Conservation (phyloP, 2,329 filamentous ascomycete genomes). For the Trichophyton mentagrophytes region DNA sequence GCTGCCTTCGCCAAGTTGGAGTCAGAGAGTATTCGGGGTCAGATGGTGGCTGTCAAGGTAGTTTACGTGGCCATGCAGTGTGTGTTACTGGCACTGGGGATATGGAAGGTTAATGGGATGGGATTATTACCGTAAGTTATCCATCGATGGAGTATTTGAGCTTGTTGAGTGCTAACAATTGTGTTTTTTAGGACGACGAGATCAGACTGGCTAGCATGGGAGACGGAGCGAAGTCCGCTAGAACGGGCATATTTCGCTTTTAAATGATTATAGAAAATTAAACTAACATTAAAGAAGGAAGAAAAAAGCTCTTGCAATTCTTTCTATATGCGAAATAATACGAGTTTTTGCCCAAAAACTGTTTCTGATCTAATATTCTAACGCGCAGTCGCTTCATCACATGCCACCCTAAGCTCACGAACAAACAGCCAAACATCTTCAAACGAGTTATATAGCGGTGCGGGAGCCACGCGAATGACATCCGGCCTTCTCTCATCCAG, state of each 20-base stretch:
- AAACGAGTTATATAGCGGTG: constrained; percentile 72
- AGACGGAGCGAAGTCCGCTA: constrained; percentile 56
- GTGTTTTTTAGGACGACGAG: constrained; percentile 58
- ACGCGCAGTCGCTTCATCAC: constrained; percentile 17
- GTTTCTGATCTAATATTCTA: not conserved
- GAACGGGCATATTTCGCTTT: constrained; percentile 55
- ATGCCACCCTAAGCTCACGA: constrained; percentile 40
- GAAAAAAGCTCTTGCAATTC: not conserved
- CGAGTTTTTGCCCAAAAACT: not conserved
- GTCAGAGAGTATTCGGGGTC: constrained; percentile 58
- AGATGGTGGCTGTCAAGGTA: constrained; percentile 71
- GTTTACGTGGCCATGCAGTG: constrained; percentile 82
- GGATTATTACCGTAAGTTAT: constrained; percentile 66
- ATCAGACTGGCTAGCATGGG: constrained; percentile 97
- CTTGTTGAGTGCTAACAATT: not conserved
- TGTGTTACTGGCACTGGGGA: constrained; percentile 65
- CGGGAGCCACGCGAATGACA: constrained; percentile 71
- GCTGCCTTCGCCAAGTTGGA: constrained; percentile 85
- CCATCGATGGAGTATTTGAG: constrained; percentile 14
- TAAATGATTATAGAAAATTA: constrained; percentile 17
- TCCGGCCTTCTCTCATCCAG: constrained; percentile 76
- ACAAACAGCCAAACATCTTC: constrained; percentile 56
- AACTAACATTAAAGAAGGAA: not conserved
- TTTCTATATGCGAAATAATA: not conserved
- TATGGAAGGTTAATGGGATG: constrained; percentile 98